These are phyloP conservation scores for Pleurotus eryngii DNA, from an alignment of 768 basidiomycete genomes.

Conservation along the genomic window DNA sequence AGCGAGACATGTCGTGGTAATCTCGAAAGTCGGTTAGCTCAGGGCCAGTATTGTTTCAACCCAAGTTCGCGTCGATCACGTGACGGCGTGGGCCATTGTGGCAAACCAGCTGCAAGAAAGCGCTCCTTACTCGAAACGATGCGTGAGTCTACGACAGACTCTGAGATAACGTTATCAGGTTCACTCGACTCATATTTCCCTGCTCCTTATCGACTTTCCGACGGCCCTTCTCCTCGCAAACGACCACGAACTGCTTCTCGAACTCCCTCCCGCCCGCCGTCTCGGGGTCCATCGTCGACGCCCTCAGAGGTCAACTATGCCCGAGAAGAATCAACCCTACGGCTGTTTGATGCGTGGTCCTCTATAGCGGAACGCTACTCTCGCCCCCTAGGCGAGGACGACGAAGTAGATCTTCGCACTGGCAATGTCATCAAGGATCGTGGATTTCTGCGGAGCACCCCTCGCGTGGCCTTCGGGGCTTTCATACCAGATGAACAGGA, in stretches of 20 bases:
- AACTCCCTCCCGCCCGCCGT: background rate
- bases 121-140: too few relatives aligned
- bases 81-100: conserved; percentile 7
- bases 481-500: conserved; percentile 45
- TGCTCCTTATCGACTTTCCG: background rate
- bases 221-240: conserved; percentile 1
- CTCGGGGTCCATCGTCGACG: background rate
- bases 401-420: conserved; percentile 68
- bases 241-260: background rate
- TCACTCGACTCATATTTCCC: background rate
- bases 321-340: conserved; percentile 42
- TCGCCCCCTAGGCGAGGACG: conserved; percentile 70
- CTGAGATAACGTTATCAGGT: too few relatives aligned
- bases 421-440: conserved; percentile 65
- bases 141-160: too few relatives aligned
- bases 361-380: conserved; percentile 67
- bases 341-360: conserved; percentile 62
- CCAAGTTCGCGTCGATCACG: conserved; percentile 13
- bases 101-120: too few relatives aligned
- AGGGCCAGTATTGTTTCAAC: background rate
- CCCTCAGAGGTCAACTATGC: conserved; percentile 3
- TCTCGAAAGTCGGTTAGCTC: background rate
- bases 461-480: conserved; percentile 42
- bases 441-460: conserved; percentile 54
- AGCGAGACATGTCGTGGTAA: conserved; percentile 33